phyloP scores from a whole-genome alignment of 345 rosid species.

The Psidium guajava region DNA sequence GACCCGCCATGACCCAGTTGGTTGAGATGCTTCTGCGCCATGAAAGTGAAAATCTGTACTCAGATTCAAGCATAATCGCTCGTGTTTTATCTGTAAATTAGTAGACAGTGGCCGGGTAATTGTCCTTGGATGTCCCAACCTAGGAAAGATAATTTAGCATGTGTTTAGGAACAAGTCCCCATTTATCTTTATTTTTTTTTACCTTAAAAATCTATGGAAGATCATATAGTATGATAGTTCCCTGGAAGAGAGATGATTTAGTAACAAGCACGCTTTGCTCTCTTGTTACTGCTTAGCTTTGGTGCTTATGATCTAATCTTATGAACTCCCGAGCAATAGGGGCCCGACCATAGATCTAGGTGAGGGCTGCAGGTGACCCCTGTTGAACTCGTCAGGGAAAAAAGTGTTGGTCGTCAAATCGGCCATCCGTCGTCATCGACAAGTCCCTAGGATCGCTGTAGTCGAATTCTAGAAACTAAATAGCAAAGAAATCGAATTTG shows the following conservation, averaged over 20 bases:
- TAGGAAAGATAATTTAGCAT: neutral
- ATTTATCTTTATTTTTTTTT: neutral
- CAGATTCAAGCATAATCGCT: neutral
- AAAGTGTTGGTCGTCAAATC: no score
- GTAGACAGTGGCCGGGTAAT: rapidly evolving
- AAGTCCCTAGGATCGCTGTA: no score
- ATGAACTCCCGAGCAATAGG: no score
- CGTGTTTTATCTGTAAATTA: neutral
- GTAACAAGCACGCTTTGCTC: neutral
- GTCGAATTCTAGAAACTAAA: no score
- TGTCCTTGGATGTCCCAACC: neutral
- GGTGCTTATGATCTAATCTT: no score
- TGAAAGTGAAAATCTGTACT: neutral
- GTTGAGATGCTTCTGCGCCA: slow-evolving; percentile 9
- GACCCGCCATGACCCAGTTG: slow-evolving; percentile 19
- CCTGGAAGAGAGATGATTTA: neutral
- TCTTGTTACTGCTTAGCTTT: neutral
- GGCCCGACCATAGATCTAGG: no score
- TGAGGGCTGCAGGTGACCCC: no score
- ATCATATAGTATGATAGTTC: neutral
- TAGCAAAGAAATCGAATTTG: no score
- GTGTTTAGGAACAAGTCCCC: neutral
- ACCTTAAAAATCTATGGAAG: neutral
- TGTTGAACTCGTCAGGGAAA: no score
- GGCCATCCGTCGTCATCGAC: no score